Evolutionary conservation across 192 early-diverging fungal species (phyloP), one percentile per base, ranked within the genome.

Genomic region (Coemansia sp.): DNA sequence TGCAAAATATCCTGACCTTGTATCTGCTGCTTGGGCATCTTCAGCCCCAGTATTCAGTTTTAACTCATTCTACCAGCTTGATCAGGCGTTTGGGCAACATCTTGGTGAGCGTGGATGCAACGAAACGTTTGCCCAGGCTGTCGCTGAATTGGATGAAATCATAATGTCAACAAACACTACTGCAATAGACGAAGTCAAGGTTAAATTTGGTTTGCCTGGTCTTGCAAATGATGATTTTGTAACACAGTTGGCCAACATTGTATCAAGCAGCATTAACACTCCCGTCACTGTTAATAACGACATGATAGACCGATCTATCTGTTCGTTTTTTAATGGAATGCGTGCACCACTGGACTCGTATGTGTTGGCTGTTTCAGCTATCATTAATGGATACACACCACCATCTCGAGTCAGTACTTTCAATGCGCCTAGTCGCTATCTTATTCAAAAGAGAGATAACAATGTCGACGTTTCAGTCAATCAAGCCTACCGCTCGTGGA

Each of bases 11-110:
- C 84, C 83, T 4, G 66, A 81, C 10, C 53, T 87, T 18, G 73
- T 87, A 12, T 80, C 71, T 61, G 87, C 81, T 7, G 84, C 83
- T 3, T 82, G 83, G 52, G 68, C 83, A 1, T 85, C 85, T 12
- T 90, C 89, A 9, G 89, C 81, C 21, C 86, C 86, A 22, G 73
- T 90, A 6, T 66, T 76, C 14, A 75, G 82, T 19, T 69, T 71
- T n/a, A 50, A 72, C 14, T 73, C 84, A 11, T 57, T 43, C 66
- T 86, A 79, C 54, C 73, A 86, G 40, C 85, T 83, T 52, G 76
- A 76, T 41, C 68, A 76, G 41, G 60, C 56, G 13, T 60, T 68
- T 13, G 59, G 74, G 9, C 19, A 68, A 10, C 76, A 61, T n/a
- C 41, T 61, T 15, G 13, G 39, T 1, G 12, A 57, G 17, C 23